A percentile compares a stretch with the other conserved stretches of the same genome.
Evolutionary conservation across 768 basidiomycete genomes (phyloP).

Genomic region (Termitomyces sp.): DNA sequence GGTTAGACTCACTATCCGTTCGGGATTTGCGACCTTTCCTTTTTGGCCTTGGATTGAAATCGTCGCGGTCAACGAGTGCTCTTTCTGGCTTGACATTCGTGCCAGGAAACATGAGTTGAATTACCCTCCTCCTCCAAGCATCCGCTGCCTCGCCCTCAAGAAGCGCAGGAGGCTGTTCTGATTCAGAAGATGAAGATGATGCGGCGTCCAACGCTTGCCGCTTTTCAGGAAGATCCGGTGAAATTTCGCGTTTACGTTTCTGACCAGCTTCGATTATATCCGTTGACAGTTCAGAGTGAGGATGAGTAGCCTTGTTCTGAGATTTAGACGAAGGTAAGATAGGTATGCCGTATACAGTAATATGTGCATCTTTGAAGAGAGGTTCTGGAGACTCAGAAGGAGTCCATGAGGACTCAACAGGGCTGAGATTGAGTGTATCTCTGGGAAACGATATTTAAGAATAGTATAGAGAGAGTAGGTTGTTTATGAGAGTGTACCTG

Average conservation of each 20-base stretch:
- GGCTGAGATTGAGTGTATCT: conserved; percentile 42
- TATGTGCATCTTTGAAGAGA: conserved; percentile 55
- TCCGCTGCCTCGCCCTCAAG: conserved; percentile 42
- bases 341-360: conserved; percentile 61
- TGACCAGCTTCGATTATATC: conserved; percentile 15
- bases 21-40: not conserved
- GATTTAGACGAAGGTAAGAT: conserved; percentile 19
- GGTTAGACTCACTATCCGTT: not conserved
- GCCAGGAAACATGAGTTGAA: conserved; percentile 60
- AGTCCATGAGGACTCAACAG: conserved; percentile 34
- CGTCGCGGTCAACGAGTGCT: not conserved
- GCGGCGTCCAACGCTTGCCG: conserved; percentile 9
- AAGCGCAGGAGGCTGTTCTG: conserved; percentile 25
- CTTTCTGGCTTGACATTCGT: conserved; percentile 18
- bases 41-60: not conserved
- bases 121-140: conserved; percentile 46
- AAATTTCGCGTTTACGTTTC: conserved; percentile 41
- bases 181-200: conserved; percentile 17
- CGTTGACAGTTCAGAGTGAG: not conserved
- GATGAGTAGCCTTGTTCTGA: not conserved
- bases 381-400: conserved; percentile 27
- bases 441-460: conserved; percentile 23
- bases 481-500: conserved; percentile 42
- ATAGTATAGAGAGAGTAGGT: not conserved
- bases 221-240: conserved; percentile 34